phyloP scores from a whole-genome alignment of 306 rosid species.

The Citrullus amarus region DNA sequence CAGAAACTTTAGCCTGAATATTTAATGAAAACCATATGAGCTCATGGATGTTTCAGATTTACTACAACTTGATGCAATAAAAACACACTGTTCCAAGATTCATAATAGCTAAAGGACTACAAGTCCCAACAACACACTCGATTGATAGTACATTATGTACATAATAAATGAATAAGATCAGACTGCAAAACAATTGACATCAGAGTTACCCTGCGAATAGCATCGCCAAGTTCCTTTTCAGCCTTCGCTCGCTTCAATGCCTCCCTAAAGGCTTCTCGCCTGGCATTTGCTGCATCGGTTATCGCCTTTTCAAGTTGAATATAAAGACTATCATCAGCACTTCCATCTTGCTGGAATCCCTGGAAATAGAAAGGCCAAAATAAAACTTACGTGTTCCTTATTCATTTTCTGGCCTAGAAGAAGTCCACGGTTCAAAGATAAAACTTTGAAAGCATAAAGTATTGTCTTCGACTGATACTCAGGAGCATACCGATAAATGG shows the following conservation, averaged over 20 bases:
- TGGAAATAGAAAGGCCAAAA: neutral
- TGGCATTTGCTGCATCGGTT: constrained; percentile 57
- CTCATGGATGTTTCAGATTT: neutral
- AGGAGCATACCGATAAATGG: constrained; percentile 42
- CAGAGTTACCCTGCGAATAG: constrained; percentile 42
- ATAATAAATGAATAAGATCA: neutral
- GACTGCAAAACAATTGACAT: neutral
- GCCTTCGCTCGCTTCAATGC: constrained; percentile 46
- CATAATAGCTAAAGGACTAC: neutral
- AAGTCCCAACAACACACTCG: neutral
- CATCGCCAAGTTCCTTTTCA: constrained; percentile 53
- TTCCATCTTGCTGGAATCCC: constrained; percentile 45
- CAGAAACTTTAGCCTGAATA: constrained; percentile 40
- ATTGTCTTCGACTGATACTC: neutral
- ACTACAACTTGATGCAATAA: neutral
- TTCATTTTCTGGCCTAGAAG: neutral
- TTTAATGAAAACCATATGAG: neutral
- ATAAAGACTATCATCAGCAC: constrained; percentile 38
- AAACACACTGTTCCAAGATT: neutral
- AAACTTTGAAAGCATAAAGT: neutral
- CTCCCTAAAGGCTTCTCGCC: constrained; percentile 45
- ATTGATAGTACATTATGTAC: neutral
- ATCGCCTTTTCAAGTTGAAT: constrained; percentile 51
- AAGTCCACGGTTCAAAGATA: neutral
- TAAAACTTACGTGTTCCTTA: neutral